Conservation (phyloP, 257 asterid genomes). For the Nicotiana paniculata region DNA sequence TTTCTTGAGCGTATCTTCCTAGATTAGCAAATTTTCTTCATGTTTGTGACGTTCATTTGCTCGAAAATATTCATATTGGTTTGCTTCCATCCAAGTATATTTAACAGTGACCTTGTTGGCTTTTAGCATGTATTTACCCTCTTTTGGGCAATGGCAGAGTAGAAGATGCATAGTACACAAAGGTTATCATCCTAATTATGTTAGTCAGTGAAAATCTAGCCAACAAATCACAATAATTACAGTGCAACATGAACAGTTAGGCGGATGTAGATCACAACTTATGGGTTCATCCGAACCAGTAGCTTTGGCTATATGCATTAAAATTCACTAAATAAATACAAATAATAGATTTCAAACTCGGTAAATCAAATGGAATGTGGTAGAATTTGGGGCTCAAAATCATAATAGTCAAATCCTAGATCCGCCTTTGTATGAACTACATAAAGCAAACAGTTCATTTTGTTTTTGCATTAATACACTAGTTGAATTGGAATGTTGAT, state of each 20-base stretch:
- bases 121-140: too few relatives aligned
- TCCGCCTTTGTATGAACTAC: background rate
- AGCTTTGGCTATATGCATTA: background rate
- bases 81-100: too few relatives aligned
- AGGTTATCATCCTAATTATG: background rate
- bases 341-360: background rate
- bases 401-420: background rate
- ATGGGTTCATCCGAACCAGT: background rate
- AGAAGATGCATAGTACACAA: background rate
- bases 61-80: too few relatives aligned
- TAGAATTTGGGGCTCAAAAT: background rate
- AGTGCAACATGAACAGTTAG: background rate
- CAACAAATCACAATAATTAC: background rate
- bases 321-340: background rate
- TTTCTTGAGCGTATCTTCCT: too few relatives aligned
- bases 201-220: background rate
- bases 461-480: background rate
- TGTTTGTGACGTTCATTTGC: too few relatives aligned
- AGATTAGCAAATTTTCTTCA: too few relatives aligned
- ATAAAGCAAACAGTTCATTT: background rate
- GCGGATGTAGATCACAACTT: background rate
- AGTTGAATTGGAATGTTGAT: background rate
- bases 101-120: too few relatives aligned
- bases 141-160: background rate
- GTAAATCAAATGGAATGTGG: background rate